These are phyloP conservation scores for Pichia sp. DNA, from an alignment of 1,139 yeast species.

Conservation along the genomic window DNA sequence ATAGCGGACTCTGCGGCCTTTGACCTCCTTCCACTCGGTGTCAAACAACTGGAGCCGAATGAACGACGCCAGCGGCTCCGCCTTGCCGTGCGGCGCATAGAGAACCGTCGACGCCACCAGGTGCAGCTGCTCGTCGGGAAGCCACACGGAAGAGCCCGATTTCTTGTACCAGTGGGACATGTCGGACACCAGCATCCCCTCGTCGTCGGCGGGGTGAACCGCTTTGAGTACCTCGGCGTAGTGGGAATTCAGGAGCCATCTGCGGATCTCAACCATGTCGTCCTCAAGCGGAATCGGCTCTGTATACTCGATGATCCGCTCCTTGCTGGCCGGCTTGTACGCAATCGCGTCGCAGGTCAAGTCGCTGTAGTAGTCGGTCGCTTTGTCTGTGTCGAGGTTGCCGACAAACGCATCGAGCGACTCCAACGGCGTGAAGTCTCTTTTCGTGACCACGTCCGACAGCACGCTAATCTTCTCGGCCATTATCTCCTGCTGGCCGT, in stretches of 20 bases:
- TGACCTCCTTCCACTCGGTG: slow-evolving; percentile 44
- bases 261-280: slow-evolving; percentile 25
- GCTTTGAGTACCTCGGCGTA: slow-evolving; percentile 22
- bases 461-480: slow-evolving; percentile 12
- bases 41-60: slow-evolving; percentile 46
- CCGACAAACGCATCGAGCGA: slow-evolving; percentile 23
- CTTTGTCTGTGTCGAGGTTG: slow-evolving; percentile 17
- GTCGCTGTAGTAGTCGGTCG: slow-evolving; percentile 22
- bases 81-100: slow-evolving; percentile 29
- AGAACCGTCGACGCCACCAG: slow-evolving; percentile 40
- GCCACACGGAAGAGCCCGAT: slow-evolving; percentile 48
- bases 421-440: slow-evolving; percentile 15
- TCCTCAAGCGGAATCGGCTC: slow-evolving; percentile 25
- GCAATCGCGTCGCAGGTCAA: slow-evolving; percentile 22
- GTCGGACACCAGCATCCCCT: slow-evolving; percentile 21
- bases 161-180: slow-evolving; percentile 39
- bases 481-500: background rate
- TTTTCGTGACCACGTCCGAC: slow-evolving; percentile 19
- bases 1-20: slow-evolving; percentile 30
- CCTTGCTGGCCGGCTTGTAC: slow-evolving; percentile 18
- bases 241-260: slow-evolving; percentile 21
- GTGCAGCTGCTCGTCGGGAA: slow-evolving; percentile 45
- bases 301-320: slow-evolving; percentile 16
- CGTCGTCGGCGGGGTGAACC: slow-evolving; percentile 16
- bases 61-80: slow-evolving; percentile 35